These are phyloP conservation scores for Xylaria cubensis DNA, from an alignment of 495 filamentous ascomycete species.

Conservation along the genomic window DNA sequence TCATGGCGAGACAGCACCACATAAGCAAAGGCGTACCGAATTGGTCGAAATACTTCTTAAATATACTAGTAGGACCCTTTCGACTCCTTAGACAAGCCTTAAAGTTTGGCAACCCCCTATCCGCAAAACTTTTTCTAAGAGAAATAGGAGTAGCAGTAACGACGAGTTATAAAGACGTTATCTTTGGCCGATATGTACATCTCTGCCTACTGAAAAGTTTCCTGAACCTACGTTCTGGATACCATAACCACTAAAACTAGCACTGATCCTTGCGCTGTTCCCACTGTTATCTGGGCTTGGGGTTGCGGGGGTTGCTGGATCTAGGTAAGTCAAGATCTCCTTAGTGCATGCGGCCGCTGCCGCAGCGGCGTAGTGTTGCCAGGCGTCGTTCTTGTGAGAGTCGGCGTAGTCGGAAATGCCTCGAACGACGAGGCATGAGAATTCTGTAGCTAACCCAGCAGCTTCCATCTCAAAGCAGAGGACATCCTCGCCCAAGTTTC, in stretches of 20 bases:
- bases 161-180: no score
- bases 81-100: no score
- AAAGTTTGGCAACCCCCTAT: no score
- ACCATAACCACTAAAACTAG: conserved; percentile 3
- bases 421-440: conserved; percentile 42
- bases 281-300: neutral
- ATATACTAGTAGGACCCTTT: no score
- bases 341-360: conserved; percentile 32
- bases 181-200: neutral
- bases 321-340: conserved; percentile 7
- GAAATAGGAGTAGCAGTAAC: no score
- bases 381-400: conserved; percentile 42
- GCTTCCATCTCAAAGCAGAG: conserved; percentile 13
- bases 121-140: no score
- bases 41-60: no score
- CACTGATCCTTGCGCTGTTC: neutral
- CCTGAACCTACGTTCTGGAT: neutral
- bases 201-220: neutral
- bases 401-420: conserved; percentile 50
- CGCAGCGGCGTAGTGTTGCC: conserved; percentile 33
- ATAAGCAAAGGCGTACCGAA: no score
- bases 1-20: no score
- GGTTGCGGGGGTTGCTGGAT: neutral
- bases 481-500: neutral
- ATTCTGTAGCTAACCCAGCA: neutral